Evolutionary conservation across 2,329 filamentous ascomycete genomes (phyloP).

Genomic region (Sporothrix euskadiensis): DNA sequence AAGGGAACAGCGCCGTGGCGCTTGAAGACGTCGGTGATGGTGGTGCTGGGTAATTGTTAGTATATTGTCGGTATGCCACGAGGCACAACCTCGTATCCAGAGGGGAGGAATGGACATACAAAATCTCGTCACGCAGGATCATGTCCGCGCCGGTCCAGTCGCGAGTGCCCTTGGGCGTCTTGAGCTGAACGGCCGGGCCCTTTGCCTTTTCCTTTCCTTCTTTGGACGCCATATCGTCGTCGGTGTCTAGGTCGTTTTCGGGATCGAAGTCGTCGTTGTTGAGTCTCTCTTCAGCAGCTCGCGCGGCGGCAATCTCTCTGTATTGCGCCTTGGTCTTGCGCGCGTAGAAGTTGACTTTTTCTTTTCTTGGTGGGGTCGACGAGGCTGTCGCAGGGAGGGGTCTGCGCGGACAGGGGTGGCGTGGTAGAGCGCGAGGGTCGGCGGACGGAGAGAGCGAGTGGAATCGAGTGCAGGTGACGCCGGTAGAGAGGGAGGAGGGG

Average conservation of each 20-base stretch:
- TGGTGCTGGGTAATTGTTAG: slow-evolving; percentile 28
- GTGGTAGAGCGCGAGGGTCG: background rate
- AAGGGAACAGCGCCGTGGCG: slow-evolving; percentile 70
- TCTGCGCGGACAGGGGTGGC: slow-evolving; percentile 11
- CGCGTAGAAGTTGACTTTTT: slow-evolving; percentile 4
- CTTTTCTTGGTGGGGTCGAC: background rate
- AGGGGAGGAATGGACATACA: slow-evolving; percentile 37
- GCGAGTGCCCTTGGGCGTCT: slow-evolving; percentile 77
- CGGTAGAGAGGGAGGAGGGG: background rate
- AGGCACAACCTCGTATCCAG: too few species aligned
- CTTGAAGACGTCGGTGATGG: slow-evolving; percentile 36
- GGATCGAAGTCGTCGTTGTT: background rate
- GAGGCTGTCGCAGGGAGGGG: slow-evolving; percentile 16
- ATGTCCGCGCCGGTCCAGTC: slow-evolving; percentile 69
- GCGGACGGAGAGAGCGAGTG: background rate
- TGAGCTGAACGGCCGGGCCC: slow-evolving; percentile 50
- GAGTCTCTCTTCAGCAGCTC: background rate
- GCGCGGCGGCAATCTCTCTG: background rate
- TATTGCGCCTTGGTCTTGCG: slow-evolving; percentile 6
- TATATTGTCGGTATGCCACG: background rate
- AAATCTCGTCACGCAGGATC: slow-evolving; percentile 69
- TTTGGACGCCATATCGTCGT: slow-evolving; percentile 31
- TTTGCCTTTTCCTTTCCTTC: slow-evolving; percentile 32
- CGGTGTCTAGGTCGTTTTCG: slow-evolving; percentile 1
- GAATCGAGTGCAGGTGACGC: background rate